Conservation (phyloP, 2,329 filamentous ascomycete species). For the Colletotrichum liaoningense region DNA sequence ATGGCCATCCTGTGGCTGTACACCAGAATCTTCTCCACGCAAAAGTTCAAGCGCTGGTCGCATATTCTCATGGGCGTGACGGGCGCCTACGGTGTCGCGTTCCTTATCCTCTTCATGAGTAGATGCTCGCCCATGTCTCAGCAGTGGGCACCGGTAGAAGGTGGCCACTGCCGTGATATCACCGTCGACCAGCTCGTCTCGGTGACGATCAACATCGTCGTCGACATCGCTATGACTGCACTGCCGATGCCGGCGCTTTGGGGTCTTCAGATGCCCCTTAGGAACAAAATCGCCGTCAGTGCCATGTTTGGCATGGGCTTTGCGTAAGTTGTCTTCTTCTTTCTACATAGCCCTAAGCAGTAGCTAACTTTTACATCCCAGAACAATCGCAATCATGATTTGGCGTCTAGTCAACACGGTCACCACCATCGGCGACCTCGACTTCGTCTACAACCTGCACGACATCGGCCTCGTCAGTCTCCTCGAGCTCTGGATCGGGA, state of each 20-base stretch:
- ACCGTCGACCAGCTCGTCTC: constrained; percentile 39
- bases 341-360: neutral
- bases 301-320: constrained; percentile 47
- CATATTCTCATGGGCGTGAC: constrained; percentile 41
- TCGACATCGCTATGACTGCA: constrained; percentile 50
- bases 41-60: constrained; percentile 41
- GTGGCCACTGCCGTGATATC: constrained; percentile 51
- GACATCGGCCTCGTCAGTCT: constrained; percentile 50
- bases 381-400: constrained; percentile 52
- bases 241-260: constrained; percentile 56
- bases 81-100: constrained; percentile 41
- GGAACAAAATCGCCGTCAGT: constrained; percentile 48
- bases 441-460: constrained; percentile 40
- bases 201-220: constrained; percentile 40
- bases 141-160: constrained; percentile 44
- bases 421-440: constrained; percentile 32
- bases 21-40: constrained; percentile 44
- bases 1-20: constrained; percentile 47
- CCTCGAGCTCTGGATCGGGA: constrained; percentile 51
- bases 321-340: constrained; percentile 38
- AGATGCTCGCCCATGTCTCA: constrained; percentile 45
- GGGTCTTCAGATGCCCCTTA: constrained; percentile 52
- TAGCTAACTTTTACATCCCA: neutral
- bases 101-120: constrained; percentile 45
- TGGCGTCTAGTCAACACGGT: constrained; percentile 48